Percentiles rank a stretch among this genome's conserved stretches.
Evolutionary conservation across 257 asterid species (phyloP).

Genomic region (Solanum clarkiae): DNA sequence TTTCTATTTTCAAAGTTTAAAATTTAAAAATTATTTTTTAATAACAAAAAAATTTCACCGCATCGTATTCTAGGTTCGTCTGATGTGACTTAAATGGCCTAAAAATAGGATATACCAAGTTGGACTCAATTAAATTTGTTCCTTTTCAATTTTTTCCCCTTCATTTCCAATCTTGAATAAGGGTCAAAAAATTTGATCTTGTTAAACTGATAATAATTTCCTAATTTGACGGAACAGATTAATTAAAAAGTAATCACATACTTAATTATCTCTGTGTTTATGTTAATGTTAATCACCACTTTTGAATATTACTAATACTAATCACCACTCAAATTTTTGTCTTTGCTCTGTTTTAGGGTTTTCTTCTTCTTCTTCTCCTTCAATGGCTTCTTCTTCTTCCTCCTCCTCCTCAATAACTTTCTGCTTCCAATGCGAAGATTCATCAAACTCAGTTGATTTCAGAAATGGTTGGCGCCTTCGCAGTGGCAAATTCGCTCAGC

Average conservation of each 20-base stretch:
- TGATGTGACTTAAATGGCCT: background rate
- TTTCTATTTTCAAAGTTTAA: no score
- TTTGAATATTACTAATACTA: no score
- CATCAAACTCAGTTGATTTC: conserved; percentile 6
- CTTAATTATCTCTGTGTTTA: background rate
- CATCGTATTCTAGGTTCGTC: background rate
- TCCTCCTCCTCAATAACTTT: background rate
- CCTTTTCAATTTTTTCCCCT: no score
- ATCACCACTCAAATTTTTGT: no score
- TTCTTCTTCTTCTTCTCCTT: background rate
- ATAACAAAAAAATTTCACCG: no score
- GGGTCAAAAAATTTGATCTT: background rate
- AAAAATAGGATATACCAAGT: background rate
- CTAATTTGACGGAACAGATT: background rate
- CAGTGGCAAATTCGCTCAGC: conserved; percentile 26
- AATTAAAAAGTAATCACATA: background rate
- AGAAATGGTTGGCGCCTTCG: conserved; percentile 34
- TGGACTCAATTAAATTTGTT: background rate
- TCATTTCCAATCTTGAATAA: background rate
- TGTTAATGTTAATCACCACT: background rate
- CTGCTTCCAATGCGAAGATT: conserved; percentile 20
- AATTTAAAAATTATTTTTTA: no score
- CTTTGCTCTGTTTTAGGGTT: background rate
- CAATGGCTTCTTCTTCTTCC: conserved; percentile 2
- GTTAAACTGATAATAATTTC: background rate